A percentile compares a stretch with the other conserved stretches of the same genome.
Evolutionary conservation across 805 yeast species (phyloP).

Genomic region (Candida caryicola): DNA sequence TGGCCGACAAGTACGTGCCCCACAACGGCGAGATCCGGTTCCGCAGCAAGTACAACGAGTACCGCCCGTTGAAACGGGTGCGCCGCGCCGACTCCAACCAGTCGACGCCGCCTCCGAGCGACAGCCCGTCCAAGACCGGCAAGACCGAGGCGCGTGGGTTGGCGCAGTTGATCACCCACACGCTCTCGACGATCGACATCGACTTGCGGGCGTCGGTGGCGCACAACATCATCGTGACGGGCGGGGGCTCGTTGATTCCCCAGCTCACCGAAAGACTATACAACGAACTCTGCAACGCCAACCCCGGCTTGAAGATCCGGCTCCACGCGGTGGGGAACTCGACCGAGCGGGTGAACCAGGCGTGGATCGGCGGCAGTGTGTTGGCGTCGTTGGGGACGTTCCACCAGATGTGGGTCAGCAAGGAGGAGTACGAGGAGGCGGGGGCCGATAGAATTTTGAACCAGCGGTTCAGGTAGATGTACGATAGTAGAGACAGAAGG

Average conservation of each 20-base stretch:
- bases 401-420: constrained; percentile 93
- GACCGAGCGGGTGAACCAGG: constrained; percentile 71
- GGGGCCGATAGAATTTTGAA: constrained; percentile 78
- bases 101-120: constrained; percentile 22
- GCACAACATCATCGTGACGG: constrained; percentile 83
- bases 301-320: constrained; percentile 85
- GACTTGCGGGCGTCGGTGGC: constrained; percentile 84
- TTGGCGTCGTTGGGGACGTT: constrained; percentile 86
- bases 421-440: constrained; percentile 81
- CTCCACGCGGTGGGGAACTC: constrained; percentile 78
- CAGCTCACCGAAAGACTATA: constrained; percentile 76
- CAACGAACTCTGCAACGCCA: constrained; percentile 60
- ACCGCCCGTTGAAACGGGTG: constrained; percentile 69
- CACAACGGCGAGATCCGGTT: constrained; percentile 54
- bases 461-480: constrained; percentile 80
- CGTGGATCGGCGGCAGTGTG: constrained; percentile 93
- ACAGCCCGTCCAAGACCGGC: constrained; percentile 4
- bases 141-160: constrained; percentile 43
- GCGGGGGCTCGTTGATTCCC: constrained; percentile 77
- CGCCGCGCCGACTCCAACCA: constrained; percentile 41
- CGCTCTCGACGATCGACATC: constrained; percentile 63
- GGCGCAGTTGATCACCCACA: constrained; percentile 57
- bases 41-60: constrained; percentile 53
- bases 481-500: too few relatives aligned
- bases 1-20: constrained; percentile 28